Percentiles rank a stretch among this genome's conserved stretches.
Conservation (phyloP, 257 asterid species). For the Datura wrightii region DNA sequence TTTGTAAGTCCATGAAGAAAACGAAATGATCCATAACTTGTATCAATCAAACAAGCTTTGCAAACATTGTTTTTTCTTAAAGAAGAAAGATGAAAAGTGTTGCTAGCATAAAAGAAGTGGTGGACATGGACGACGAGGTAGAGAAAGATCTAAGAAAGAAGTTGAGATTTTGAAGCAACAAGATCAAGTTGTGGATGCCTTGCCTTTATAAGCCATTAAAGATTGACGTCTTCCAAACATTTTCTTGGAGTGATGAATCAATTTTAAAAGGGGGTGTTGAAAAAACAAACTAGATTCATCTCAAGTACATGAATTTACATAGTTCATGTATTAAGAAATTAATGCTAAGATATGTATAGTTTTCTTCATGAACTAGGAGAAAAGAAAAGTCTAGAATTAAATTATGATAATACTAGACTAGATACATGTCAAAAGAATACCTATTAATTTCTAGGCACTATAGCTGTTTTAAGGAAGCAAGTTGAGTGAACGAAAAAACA, state of each 20-base stretch:
- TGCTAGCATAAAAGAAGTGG: not conserved
- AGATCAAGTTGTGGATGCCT: constrained; percentile 19
- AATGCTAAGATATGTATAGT: not conserved
- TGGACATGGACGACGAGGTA: not conserved
- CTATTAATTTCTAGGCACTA: not conserved
- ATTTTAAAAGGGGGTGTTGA: not conserved
- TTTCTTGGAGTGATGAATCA: not conserved
- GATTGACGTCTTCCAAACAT: not conserved
- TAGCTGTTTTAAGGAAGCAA: not conserved
- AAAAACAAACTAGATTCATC: not conserved
- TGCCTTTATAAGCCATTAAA: not conserved
- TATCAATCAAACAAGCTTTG: not conserved
- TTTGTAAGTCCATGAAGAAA: constrained; percentile 12
- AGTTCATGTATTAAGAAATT: constrained; percentile 6
- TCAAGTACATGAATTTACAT: constrained; percentile 17
- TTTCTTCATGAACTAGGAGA: constrained; percentile 11
- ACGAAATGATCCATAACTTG: not conserved
- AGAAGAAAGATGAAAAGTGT: not conserved
- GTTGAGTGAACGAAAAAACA: not conserved
- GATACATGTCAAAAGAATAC: not conserved
- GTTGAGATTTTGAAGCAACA: not conserved
- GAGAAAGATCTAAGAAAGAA: constrained; percentile 6
- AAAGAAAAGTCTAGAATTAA: not conserved
- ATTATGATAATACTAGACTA: constrained; percentile 11
- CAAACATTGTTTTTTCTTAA: not conserved